Evolutionary conservation across 2,329 filamentous ascomycete species (phyloP).

Genomic region (Penicillium sp.): DNA sequence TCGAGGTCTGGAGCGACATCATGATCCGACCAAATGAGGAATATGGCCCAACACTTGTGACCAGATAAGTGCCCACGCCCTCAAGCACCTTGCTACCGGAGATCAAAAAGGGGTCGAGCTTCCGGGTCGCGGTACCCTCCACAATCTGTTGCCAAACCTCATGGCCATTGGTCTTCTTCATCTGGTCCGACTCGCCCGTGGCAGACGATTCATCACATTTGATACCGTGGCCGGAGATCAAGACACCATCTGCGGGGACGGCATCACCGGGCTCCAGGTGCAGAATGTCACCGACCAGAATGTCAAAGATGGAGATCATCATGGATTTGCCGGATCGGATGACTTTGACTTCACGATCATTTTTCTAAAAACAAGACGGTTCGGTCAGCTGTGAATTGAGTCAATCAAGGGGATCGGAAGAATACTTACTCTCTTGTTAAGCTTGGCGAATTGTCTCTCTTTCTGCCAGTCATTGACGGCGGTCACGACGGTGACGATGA

Average conservation of each 20-base stretch:
- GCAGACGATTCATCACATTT: conserved; percentile 70
- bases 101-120: conserved; percentile 67
- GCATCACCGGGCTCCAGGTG: conserved; percentile 65
- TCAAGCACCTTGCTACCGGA: conserved; percentile 75
- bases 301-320: conserved; percentile 59
- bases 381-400: conserved; percentile 9
- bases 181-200: conserved; percentile 66
- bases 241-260: conserved; percentile 64
- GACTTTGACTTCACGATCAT: conserved; percentile 60
- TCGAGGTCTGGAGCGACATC: conserved; percentile 66
- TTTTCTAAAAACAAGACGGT: conserved; percentile 44
- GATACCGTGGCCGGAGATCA: conserved; percentile 60
- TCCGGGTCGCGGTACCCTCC: conserved; percentile 47
- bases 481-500: conserved; percentile 59
- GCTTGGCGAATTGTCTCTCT: conserved; percentile 58
- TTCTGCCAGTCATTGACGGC: conserved; percentile 64
- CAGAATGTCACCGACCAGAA: conserved; percentile 64
- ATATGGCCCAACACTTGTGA: conserved; percentile 66
- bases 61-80: conserved; percentile 67
- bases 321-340: conserved; percentile 60
- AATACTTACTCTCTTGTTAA: conserved; percentile 46
- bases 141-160: conserved; percentile 54
- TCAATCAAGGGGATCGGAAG: not conserved
- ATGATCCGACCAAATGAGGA: conserved; percentile 71
- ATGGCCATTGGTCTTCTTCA: conserved; percentile 59